Percentiles rank a stretch among this genome's conserved stretches.
phyloP scores from a whole-genome alignment of 2,329 filamentous ascomycete genomes.

The Cladosporium oxysporum region DNA sequence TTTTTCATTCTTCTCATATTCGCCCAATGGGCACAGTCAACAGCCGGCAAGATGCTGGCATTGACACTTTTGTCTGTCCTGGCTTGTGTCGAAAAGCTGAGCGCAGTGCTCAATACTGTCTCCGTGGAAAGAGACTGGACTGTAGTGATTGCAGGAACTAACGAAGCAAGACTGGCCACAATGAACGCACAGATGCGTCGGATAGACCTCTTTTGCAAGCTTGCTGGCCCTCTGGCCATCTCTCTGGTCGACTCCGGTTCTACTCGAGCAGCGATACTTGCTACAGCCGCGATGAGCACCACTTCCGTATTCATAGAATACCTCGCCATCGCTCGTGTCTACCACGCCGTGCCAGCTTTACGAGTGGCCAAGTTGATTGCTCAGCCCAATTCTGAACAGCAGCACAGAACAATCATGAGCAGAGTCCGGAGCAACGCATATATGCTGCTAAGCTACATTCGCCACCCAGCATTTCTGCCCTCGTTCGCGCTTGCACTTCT shows the following conservation, averaged over 20 bases:
- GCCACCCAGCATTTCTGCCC: slow-evolving; percentile 59
- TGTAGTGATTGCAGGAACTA: slow-evolving; percentile 51
- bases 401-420: not conserved
- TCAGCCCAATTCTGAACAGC: not conserved
- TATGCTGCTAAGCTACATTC: slow-evolving; percentile 45
- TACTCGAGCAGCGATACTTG: slow-evolving; percentile 50
- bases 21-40: not conserved
- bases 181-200: slow-evolving; percentile 60
- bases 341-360: slow-evolving; percentile 36
- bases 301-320: slow-evolving; percentile 55
- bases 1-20: slow-evolving; percentile 18
- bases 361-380: slow-evolving; percentile 19
- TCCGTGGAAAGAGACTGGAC: slow-evolving; percentile 67
- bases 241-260: slow-evolving; percentile 53
- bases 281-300: slow-evolving; percentile 53
- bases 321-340: slow-evolving; percentile 52
- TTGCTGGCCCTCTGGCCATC: slow-evolving; percentile 55
- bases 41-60: slow-evolving; percentile 3
- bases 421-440: not conserved
- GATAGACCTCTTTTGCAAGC: slow-evolving; percentile 61
- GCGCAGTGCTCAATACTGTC: slow-evolving; percentile 64
- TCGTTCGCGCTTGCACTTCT: slow-evolving; percentile 62
- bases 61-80: slow-evolving; percentile 50
- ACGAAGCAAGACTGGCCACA: slow-evolving; percentile 31
- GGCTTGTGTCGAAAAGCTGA: slow-evolving; percentile 69